A percentile compares a stretch with the other conserved stretches of the same genome.
These are phyloP conservation scores for Antitrichia curtipendula DNA, from an alignment of 225 moss, liverwort and hornwort species.

Conservation along the genomic window DNA sequence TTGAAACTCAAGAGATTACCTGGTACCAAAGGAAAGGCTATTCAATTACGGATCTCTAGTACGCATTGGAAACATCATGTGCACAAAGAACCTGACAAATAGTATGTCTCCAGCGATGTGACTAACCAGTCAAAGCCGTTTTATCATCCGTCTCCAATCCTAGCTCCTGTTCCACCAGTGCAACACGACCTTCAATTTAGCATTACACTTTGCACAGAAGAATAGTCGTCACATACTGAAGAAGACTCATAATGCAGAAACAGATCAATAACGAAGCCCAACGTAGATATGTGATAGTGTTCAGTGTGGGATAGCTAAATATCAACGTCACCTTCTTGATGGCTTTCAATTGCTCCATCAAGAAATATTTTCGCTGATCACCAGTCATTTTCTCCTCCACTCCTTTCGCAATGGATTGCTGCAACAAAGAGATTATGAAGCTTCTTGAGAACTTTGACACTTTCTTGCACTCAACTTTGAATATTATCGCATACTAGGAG, in stretches of 20 bases:
- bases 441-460: not conserved
- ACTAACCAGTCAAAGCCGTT: slow-evolving; percentile 76
- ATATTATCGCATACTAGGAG: not conserved
- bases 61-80: not conserved
- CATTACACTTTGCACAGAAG: not conserved
- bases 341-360: slow-evolving; percentile 95
- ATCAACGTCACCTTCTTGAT: slow-evolving; percentile 69
- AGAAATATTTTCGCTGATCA: slow-evolving; percentile 87
- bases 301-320: not conserved
- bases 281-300: not conserved
- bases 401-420: slow-evolving; percentile 79
- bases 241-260: not conserved
- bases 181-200: not conserved
- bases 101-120: not conserved
- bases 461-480: not conserved
- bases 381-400: slow-evolving; percentile 99
- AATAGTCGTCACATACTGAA: not conserved
- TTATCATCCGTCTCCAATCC: slow-evolving; percentile 98
- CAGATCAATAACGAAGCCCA: not conserved
- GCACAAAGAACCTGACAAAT: not conserved
- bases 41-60: not conserved
- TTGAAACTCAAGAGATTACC: not conserved
- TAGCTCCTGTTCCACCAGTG: slow-evolving; percentile 48
- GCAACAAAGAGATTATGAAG: not conserved
- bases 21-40: not conserved